Evolutionary conservation across 352 stramenopile genomes (phyloP).

Genomic region (Globisporangium irregulare): DNA sequence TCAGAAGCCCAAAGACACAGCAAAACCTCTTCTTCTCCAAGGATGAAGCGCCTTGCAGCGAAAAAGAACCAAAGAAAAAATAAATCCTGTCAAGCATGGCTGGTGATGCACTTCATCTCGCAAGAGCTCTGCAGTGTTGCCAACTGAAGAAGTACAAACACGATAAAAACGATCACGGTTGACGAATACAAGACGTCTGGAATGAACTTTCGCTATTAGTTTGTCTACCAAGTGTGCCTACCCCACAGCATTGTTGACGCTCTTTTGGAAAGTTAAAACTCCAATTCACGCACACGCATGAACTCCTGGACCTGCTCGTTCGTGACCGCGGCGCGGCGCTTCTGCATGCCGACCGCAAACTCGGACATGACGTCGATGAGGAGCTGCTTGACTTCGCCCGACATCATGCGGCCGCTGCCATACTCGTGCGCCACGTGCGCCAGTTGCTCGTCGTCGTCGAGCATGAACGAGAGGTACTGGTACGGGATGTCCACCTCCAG

Average conservation of each 20-base stretch:
- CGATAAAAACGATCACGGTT: background rate
- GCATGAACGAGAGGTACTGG: constrained; percentile 99
- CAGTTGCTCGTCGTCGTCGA: constrained; percentile 98
- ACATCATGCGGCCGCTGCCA: constrained; percentile 94
- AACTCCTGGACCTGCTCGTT: constrained; percentile 96
- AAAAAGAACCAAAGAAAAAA: background rate
- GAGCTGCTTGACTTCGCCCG: constrained; percentile 97
- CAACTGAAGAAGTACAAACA: background rate
- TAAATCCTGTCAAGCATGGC: background rate
- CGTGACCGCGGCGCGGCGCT: constrained; percentile 90
- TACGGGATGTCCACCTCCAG: constrained; percentile 98
- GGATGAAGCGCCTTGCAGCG: background rate
- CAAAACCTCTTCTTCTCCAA: background rate
- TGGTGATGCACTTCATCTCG: background rate
- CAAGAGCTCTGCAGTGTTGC: background rate
- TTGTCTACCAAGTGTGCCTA: background rate
- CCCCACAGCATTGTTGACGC: background rate
- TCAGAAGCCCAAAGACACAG: background rate
- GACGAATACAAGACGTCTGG: constrained; percentile 4
- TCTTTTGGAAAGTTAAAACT: constrained; percentile 66
- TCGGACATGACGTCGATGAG: constrained; percentile 93
- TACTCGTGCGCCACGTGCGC: constrained; percentile 94
- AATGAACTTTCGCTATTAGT: background rate
- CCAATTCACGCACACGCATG: constrained; percentile 92
- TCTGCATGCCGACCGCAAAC: constrained; percentile 95